A percentile compares a stretch with the other conserved stretches of the same genome.
These are phyloP conservation scores for Oropetium thomaeum DNA, from an alignment of 176 grass and related monocot genomes.

Conservation along the genomic window DNA sequence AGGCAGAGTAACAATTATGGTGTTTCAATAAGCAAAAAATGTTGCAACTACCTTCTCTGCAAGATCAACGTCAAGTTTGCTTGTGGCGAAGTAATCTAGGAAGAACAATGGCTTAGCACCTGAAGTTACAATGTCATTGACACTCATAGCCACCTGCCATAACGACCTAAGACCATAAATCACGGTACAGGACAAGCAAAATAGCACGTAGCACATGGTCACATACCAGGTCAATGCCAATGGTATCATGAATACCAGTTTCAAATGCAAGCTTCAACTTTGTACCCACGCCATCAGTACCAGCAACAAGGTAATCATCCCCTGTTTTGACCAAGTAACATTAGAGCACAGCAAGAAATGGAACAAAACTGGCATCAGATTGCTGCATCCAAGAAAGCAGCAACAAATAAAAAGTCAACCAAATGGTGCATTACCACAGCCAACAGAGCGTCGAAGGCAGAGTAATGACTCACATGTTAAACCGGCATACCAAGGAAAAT, in stretches of 20 bases:
- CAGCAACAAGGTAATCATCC: constrained; percentile 74
- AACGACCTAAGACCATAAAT: neutral
- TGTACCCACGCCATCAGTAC: constrained; percentile 88
- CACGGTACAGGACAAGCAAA: neutral
- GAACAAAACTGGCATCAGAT: neutral
- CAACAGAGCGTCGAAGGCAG: neutral
- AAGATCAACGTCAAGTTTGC: constrained; percentile 89
- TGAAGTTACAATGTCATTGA: constrained; percentile 93
- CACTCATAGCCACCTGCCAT: constrained; percentile 91
- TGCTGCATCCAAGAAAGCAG: neutral
- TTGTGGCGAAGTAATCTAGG: constrained; percentile 90
- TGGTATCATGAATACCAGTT: constrained; percentile 92
- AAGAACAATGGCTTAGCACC: constrained; percentile 94
- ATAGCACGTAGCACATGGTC: neutral
- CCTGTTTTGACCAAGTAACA: constrained; percentile 37
- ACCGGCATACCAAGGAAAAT: neutral
- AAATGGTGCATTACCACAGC: neutral
- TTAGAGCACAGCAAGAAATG: neutral
- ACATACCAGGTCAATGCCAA: constrained; percentile 88
- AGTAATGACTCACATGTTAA: neutral
- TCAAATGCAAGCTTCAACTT: constrained; percentile 98
- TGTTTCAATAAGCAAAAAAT: neutral
- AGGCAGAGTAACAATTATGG: neutral
- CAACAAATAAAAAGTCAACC: neutral
- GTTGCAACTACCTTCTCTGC: constrained; percentile 68